A percentile compares a stretch with the other conserved stretches of the same genome.
phyloP scores from a whole-genome alignment of 2,329 filamentous ascomycete species.

The Spiromastix sp. region DNA sequence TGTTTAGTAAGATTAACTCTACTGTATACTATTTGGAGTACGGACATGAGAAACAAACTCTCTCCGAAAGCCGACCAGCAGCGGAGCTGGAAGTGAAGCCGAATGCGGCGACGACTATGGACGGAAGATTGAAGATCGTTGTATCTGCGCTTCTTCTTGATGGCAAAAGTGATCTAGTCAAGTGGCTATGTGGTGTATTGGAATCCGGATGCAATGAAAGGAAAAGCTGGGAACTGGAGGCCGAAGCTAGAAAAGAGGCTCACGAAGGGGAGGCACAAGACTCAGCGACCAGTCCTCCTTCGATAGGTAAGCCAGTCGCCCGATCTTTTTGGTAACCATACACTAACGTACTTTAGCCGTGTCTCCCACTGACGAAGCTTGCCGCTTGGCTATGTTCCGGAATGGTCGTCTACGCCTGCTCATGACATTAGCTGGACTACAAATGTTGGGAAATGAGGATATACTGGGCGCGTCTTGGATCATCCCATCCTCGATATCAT shows the following conservation, averaged over 20 bases:
- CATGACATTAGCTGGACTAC: conserved; percentile 64
- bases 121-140: conserved; percentile 67
- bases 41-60: conserved; percentile 71
- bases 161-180: conserved; percentile 62
- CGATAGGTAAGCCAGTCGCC: conserved; percentile 36
- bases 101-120: conserved; percentile 49
- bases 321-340: conserved; percentile 3
- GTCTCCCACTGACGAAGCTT: conserved; percentile 54
- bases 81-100: conserved; percentile 76
- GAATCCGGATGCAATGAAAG: conserved; percentile 60
- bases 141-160: conserved; percentile 73
- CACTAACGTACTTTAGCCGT: conserved; percentile 39
- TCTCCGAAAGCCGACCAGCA: conserved; percentile 56
- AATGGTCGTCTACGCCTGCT: conserved; percentile 80
- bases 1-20: conserved; percentile 83
- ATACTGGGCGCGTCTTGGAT: conserved; percentile 69
- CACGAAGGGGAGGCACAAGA: conserved; percentile 20
- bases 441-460: conserved; percentile 56
- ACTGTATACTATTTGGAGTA: conserved; percentile 84
- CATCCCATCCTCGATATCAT: conserved; percentile 55
- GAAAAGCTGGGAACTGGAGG: conserved; percentile 64
- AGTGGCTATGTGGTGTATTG: conserved; percentile 70
- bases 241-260: conserved; percentile 47
- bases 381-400: conserved; percentile 70
- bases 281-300: conserved; percentile 15